Evolutionary conservation across 176 grass and related monocot genomes (phyloP), one percentile per base, ranked within the genome.

Genomic region (Metroxylon sagu): DNA sequence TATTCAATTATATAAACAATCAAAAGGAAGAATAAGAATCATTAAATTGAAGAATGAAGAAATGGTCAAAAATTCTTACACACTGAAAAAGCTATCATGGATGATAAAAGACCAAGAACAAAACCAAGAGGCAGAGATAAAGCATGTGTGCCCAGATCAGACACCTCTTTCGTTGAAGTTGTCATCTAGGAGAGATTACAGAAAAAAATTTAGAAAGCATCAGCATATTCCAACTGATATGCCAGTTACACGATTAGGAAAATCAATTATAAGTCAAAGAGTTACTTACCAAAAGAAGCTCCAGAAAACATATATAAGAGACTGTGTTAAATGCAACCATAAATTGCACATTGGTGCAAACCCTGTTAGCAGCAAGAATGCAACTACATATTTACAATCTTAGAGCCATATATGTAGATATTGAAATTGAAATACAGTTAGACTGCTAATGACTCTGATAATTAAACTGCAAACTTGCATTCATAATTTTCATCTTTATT

Each of bases 281-380:
- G 35, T 43, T 43, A 73, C 93, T 70, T 39, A 98, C 93, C 73
- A 98, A 71, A 83, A 98, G 88, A 79, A 92, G 88, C 78, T 92
- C 93, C 76, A 98, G 77, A 76, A 98, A 98, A 78, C 93, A 98
- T 64, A 98, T 92, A 86, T 98, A 98, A 0, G 88, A 88, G 17
- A 98, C 84, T 84, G 92, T 98, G 93, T 82, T 98, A 60, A 98
- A 70, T 88, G 92, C 89, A 55, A 98, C 74, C 39, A 98, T 52
- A 76, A 98, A 77, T 57, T 88, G 84, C 68, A 98, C 78, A 81
- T 98, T 84, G 60, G 89, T 84, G 81, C 87, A 92, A 65, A 89
- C 81, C 79, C 93, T 98, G 80, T 31, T 35, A 68, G 35, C 84
- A 70, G 58, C 48, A 84, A 53, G 83, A 52, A 71, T 23, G 35